Evolutionary conservation across 2,329 filamentous ascomycete genomes (phyloP).

Genomic region (Atkinsonella texensis): DNA sequence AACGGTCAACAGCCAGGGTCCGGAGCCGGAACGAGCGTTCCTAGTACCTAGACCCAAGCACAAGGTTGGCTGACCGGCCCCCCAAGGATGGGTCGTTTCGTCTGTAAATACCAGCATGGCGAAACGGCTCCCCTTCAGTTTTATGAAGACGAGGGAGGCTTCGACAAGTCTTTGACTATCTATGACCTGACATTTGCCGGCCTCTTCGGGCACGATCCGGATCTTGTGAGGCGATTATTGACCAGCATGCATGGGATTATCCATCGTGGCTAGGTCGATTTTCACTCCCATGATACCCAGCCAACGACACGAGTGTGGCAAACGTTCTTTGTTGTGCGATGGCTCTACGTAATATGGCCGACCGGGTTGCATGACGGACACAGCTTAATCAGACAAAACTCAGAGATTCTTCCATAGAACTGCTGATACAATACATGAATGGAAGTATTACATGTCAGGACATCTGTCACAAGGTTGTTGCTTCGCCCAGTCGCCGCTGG

Average conservation of each 20-base stretch:
- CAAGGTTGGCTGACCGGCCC: background rate
- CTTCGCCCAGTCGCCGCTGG: too few relatives aligned
- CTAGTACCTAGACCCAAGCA: background rate
- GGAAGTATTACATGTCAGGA: too few relatives aligned
- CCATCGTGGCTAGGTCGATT: too few relatives aligned
- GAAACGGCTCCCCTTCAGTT: background rate
- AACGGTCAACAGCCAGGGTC: background rate
- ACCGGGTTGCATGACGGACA: too few relatives aligned
- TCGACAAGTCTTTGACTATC: background rate
- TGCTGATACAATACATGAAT: too few relatives aligned
- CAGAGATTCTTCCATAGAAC: too few relatives aligned
- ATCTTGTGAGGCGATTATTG: background rate
- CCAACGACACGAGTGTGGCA: too few relatives aligned
- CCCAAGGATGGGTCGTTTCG: background rate
- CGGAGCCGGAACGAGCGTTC: background rate
- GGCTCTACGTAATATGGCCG: too few relatives aligned
- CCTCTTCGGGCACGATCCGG: background rate
- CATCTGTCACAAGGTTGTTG: too few relatives aligned
- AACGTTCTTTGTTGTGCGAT: too few relatives aligned
- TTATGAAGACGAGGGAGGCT: background rate
- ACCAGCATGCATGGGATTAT: background rate
- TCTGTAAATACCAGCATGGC: background rate
- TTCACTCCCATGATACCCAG: too few relatives aligned
- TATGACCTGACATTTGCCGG: background rate
- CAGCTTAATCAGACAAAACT: too few relatives aligned